Evolutionary conservation across 805 yeast species (phyloP), one percentile per base, ranked within the genome.

Genomic region (Saturnispora kantuleensis): DNA sequence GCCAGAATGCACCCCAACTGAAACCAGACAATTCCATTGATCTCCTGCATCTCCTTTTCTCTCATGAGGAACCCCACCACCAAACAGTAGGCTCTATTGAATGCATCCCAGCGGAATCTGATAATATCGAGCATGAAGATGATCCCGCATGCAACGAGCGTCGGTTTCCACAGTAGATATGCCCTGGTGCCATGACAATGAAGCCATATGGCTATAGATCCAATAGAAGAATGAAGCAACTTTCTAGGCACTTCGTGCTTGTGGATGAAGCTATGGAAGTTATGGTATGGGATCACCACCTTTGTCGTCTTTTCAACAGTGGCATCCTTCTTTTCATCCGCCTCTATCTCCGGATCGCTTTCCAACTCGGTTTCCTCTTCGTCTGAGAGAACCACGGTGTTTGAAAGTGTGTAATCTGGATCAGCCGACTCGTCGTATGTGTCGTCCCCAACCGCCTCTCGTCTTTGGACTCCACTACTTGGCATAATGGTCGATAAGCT

Each of bases 191-290:
- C 88, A 35, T 63, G 57, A 0, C 83, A 71, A 60, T 88, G 90
- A 31, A 86, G 65, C 54, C 73, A 81, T 34, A 93, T 63, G 2
- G 97, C 81, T 36, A 89, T 53, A 50, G 88, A 73, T 0, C 97
- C 98, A 40, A 89, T 87, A 1, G 93, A 82, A 8, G 90, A 84
- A 61, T 93, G 98, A 48, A 93, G 77, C 3, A 75, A 65, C 62
- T 93, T 93, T 56, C 98, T 75, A 4, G 95, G 94, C 13, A 93
- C 68, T 63, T 93, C 98, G 58, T 93, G 88, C 56, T 83, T 83
- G 46, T 62, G 67, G 18, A 63, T 50, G 32, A 63, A 51, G 21
- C 51, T 47, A 26, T 52, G 52, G 44, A 63, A 63, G n/a, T 50
- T 53, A 46, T 63, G 66, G 1, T 62, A 54, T 10, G 52, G 48